Percentiles rank a stretch among this genome's conserved stretches.
phyloP scores from a whole-genome alignment of 2,329 filamentous ascomycete genomes.

The Conoideocrella luteorostrata region DNA sequence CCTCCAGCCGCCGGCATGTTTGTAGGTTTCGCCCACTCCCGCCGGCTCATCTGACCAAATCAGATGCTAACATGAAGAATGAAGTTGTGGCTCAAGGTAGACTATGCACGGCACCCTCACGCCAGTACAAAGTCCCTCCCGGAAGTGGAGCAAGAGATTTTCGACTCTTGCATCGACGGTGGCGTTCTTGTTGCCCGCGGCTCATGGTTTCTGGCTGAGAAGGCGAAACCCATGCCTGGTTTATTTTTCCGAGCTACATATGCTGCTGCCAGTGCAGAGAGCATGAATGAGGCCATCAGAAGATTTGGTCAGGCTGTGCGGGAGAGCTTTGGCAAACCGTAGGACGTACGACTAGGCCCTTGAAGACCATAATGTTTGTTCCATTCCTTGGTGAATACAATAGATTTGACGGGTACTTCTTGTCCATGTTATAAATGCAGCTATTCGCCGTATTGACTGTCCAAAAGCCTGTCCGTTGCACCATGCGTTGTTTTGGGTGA shows the following conservation, averaged over 20 bases:
- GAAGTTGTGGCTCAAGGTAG: slow-evolving; percentile 67
- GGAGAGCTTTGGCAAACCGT: slow-evolving; percentile 44
- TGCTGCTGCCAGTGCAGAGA: slow-evolving; percentile 67
- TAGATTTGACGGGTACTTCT: too few relatives aligned
- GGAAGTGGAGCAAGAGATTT: slow-evolving; percentile 81
- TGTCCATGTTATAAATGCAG: too few relatives aligned
- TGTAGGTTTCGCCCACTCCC: slow-evolving; percentile 42
- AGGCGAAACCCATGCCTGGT: slow-evolving; percentile 49
- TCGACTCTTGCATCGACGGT: slow-evolving; percentile 65
- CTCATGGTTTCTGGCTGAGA: slow-evolving; percentile 84
- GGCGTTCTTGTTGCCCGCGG: slow-evolving; percentile 78
- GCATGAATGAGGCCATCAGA: slow-evolving; percentile 65
- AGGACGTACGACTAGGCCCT: too few relatives aligned
- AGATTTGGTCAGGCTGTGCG: slow-evolving; percentile 71
- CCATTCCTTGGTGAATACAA: too few relatives aligned
- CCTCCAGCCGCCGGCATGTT: slow-evolving; percentile 91
- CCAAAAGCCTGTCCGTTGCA: too few relatives aligned
- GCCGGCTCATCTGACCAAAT: neutral
- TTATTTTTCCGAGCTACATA: slow-evolving; percentile 90
- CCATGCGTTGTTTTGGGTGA: too few relatives aligned
- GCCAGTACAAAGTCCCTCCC: slow-evolving; percentile 45
- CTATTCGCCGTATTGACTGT: too few relatives aligned
- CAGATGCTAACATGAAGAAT: slow-evolving; percentile 1
- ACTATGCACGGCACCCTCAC: slow-evolving; percentile 60
- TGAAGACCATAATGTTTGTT: too few relatives aligned